A percentile compares a stretch with the other conserved stretches of the same genome.
Conservation (phyloP, 768 basidiomycete species). For the Lanmaoa rubissima region DNA sequence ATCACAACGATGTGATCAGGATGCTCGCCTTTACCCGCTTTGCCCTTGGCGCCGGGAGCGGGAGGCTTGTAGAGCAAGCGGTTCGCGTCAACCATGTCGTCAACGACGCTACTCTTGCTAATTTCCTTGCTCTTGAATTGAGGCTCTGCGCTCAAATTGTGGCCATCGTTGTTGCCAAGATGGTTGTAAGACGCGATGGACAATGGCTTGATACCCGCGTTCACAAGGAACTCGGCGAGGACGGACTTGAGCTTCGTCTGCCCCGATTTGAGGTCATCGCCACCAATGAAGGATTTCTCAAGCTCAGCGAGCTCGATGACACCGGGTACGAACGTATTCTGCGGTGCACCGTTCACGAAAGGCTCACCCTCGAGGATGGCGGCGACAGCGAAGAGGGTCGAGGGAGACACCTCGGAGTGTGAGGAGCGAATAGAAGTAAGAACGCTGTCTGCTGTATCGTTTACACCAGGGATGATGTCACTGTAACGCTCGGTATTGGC, state of each 20-base stretch:
- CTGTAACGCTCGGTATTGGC: constrained; percentile 98
- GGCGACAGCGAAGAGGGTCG: constrained; percentile 93
- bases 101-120: constrained; percentile 93
- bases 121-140: constrained; percentile 99
- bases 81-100: constrained; percentile 97
- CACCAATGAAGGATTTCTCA: constrained; percentile 88
- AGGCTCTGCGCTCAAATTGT: constrained; percentile 82
- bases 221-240: constrained; percentile 96
- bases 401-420: constrained; percentile 94
- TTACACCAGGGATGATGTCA: constrained; percentile 90
- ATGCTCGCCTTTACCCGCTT: constrained; percentile 83
- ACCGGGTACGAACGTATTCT: constrained; percentile 98
- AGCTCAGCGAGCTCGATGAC: constrained; percentile 90
- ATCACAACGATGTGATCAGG: constrained; percentile 97
- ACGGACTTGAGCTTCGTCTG: constrained; percentile 98
- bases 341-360: constrained; percentile 96
- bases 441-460: constrained; percentile 89
- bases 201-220: constrained; percentile 96
- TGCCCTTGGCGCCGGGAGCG: constrained; percentile 50
- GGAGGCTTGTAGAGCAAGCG: constrained; percentile 86
- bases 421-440: constrained; percentile 78
- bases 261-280: constrained; percentile 97
- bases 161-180: constrained; percentile 96
- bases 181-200: constrained; percentile 99
- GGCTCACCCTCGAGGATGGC: constrained; percentile 93